Base-by-base conservation (phyloP, 352 stramenopile species). In the Phytophthora litchii region DNA sequence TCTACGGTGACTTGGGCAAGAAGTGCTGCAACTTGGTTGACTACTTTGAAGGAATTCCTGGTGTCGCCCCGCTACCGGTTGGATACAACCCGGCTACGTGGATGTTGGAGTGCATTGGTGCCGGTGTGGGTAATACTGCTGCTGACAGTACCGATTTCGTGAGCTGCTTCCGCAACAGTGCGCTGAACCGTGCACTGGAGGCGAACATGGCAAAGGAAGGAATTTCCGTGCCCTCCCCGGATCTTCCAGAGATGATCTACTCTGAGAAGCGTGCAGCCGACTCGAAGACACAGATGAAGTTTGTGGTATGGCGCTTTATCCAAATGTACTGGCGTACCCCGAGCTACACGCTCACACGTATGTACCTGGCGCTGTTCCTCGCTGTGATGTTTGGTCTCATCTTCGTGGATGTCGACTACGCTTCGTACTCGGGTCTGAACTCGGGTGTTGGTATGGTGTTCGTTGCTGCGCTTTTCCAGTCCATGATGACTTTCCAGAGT, bases 401-500 rank as follows among this genome's bases (percentile, higher is more conserved):
- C 11, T 95, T 86, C 47, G 49, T 78, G 0, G 51, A 57, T 13
- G 51, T 55, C 4, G 60, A 83, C 25, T 76, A 73, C 46, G 49
- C 23, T 11, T 70, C 68, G 6, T 80, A 75, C 52, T 47, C 38
- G 8, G 61, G 65, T 1, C 37, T 71, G 23, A 78, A 74, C 46
- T 54, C 43, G 2, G 72, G 70, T 4, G 54, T 95, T 12, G 78
- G 80, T 11, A 80, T 93, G n/a, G 83, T 94, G 11, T 97, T 93
- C 54, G 71, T 86, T 4, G 69, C 78, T 0, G 78, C 85, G 11
- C 21, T 89, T 17, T 94, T 96, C 51, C 74, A 57, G 34, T 36
- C 44, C 17, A 74, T 91, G 35, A 80, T 87, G 25, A 74, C 68
- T 25, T 81, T 94, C 29, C 63, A 89, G 25, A 85, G 59, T 2